Percentiles rank a stretch among this genome's conserved stretches.
Conservation (phyloP, 2,329 filamentous ascomycete genomes). For the Pseudocercospora fijiensis region DNA sequence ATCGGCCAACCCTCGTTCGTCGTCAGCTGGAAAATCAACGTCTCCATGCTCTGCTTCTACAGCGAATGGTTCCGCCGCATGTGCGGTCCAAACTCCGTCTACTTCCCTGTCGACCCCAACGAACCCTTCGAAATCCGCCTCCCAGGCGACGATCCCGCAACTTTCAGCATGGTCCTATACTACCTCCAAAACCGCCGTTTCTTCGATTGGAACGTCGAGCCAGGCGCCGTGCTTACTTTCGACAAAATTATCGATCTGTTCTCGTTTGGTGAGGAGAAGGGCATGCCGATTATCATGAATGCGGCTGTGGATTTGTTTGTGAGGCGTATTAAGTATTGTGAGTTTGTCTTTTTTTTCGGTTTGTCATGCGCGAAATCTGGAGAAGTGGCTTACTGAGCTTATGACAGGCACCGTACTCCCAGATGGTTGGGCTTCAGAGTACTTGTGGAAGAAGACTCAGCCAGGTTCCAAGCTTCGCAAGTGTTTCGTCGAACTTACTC, state of each 20-base stretch:
- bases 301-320: conserved; percentile 15
- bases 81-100: neutral
- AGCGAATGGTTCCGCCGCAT: conserved; percentile 12
- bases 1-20: neutral
- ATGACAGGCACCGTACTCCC: conserved; percentile 10
- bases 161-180: conserved; percentile 14
- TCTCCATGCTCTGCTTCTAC: conserved; percentile 12
- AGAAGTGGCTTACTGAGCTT: no score
- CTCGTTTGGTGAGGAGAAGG: conserved; percentile 12
- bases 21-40: neutral
- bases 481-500: conserved; percentile 17
- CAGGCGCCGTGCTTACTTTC: conserved; percentile 12
- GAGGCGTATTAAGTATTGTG: conserved; percentile 9
- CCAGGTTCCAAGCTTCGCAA: conserved; percentile 13
- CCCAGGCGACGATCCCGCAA: conserved; percentile 14
- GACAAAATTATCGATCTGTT: conserved; percentile 21
- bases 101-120: neutral
- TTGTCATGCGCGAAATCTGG: no score
- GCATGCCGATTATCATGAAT: conserved; percentile 24
- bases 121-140: conserved; percentile 13
- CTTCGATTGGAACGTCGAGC: conserved; percentile 5
- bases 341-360: no score
- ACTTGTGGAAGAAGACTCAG: conserved; percentile 17
- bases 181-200: conserved; percentile 13
- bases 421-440: conserved; percentile 15